phyloP scores from a whole-genome alignment of 371 early-diverging fungal species.

The Syncephalis plumigaleata region DNA sequence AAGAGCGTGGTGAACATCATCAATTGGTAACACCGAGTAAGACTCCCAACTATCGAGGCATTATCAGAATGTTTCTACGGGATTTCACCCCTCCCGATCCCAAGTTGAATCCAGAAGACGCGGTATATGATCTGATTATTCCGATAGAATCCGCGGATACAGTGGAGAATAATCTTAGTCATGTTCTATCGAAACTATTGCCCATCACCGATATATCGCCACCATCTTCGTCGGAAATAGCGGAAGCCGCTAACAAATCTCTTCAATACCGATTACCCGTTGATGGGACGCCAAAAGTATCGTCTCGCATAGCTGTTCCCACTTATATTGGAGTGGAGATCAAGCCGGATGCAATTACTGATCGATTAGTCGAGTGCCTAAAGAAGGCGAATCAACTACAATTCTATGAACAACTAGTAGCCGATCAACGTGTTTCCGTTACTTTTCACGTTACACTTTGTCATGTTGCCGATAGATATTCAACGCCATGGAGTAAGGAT shows the following conservation, averaged over 20 bases:
- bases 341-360: no score
- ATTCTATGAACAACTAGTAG: not conserved
- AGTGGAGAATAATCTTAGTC: conserved; percentile 14
- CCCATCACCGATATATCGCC: conserved; percentile 9
- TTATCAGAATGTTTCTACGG: conserved; percentile 29
- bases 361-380: no score
- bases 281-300: no score
- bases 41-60: conserved; percentile 21
- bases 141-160: conserved; percentile 23
- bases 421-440: conserved; percentile 7
- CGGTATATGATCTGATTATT: conserved; percentile 25
- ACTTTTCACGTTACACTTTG: conserved; percentile 25
- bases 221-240: conserved; percentile 6
- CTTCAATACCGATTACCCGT: no score
- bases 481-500: conserved; percentile 1
- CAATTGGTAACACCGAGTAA: conserved; percentile 45
- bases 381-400: not conserved
- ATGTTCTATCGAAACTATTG: conserved; percentile 17
- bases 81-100: conserved; percentile 30
- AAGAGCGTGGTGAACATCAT: conserved; percentile 50
- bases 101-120: conserved; percentile 15
- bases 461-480: conserved; percentile 8
- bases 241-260: no score
- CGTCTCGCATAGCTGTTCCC: no score
- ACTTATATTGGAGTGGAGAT: no score